Conservation (phyloP, 192 early-diverging fungal species). For the Diversispora eburnea region DNA sequence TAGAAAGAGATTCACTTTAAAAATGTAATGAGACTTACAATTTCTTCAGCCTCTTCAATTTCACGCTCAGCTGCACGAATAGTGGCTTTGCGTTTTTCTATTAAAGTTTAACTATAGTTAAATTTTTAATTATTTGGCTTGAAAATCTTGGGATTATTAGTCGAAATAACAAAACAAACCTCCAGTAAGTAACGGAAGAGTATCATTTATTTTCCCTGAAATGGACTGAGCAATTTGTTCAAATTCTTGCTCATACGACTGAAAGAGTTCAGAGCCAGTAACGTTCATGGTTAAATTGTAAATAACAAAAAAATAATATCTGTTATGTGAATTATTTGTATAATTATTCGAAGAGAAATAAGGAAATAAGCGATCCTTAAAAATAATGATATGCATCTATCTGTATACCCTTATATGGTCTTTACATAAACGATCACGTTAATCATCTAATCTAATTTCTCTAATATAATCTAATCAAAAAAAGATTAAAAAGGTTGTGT, state of each 20-base stretch:
- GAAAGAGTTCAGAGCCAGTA: constrained; percentile 71
- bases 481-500: too few relatives aligned
- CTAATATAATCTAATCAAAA: too few relatives aligned
- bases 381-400: too few relatives aligned
- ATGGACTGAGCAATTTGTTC: constrained; percentile 58
- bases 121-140: background rate
- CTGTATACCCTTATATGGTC: too few relatives aligned
- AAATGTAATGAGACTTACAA: constrained; percentile 49
- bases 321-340: too few relatives aligned
- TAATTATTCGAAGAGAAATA: too few relatives aligned
- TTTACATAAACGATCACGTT: too few relatives aligned
- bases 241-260: constrained; percentile 87
- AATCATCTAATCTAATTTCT: too few relatives aligned
- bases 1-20: background rate
- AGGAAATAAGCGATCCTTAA: too few relatives aligned
- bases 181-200: constrained; percentile 19
- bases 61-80: constrained; percentile 77
- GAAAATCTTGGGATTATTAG: background rate
- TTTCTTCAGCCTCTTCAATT: constrained; percentile 86
- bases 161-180: constrained; percentile 2
- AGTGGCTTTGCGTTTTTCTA: constrained; percentile 73
- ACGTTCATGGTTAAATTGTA: background rate
- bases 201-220: constrained; percentile 48
- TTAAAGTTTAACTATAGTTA: background rate
- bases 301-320: too few relatives aligned